Base-by-base conservation (phyloP, 495 filamentous ascomycete species). In the Gamarada debralockiae region DNA sequence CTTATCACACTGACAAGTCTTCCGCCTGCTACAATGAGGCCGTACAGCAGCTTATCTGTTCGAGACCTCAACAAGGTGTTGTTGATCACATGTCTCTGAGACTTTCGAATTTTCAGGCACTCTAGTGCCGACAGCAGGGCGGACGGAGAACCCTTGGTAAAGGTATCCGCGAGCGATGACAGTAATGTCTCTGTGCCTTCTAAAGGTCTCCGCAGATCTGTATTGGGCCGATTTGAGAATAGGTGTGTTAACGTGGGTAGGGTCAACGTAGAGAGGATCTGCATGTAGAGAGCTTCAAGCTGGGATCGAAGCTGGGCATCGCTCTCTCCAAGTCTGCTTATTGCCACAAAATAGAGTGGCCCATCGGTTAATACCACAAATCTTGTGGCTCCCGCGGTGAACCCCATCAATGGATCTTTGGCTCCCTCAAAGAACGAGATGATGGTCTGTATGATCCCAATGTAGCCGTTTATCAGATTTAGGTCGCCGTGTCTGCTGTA, bases 361-460 rank as follows among this genome's bases (percentile, higher is more conserved):
- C 90, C 92, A 59, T 89, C 84, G 24, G 85, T 86, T 45, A 85
- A 68, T 50, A 98, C 77, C 21, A 93, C 89, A 61, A 98, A 97
- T 50, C 86, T 84, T 13, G 85, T 82, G 44, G 84, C 82, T 18
- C 86, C 90, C 27, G 95, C 90, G 3, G 83, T 87, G 64, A 99
- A 97, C 12, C 86, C 83, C 39, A 80, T 79, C 5, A 99, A 70
- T 5, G 75, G 81, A 62, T 95, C 86, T 21, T 86, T 76, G 18
- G 82, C 77, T 17, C 83, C 82, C 63, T 96, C 84, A 62, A 95
- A 97, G 70, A 96, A 97, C 3, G 95, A 96, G 47, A 99, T 95
- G 62, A 97, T 92, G 44, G 95, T 97, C 58, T 97, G 95, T 7
- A 96, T 86, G 14, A 97, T 83, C n/a, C 95, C 95, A 70, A 96